A percentile compares a stretch with the other conserved stretches of the same genome.
These are phyloP conservation scores for Solanum dulcamara DNA, from an alignment of 257 asterid species.

Conservation along the genomic window DNA sequence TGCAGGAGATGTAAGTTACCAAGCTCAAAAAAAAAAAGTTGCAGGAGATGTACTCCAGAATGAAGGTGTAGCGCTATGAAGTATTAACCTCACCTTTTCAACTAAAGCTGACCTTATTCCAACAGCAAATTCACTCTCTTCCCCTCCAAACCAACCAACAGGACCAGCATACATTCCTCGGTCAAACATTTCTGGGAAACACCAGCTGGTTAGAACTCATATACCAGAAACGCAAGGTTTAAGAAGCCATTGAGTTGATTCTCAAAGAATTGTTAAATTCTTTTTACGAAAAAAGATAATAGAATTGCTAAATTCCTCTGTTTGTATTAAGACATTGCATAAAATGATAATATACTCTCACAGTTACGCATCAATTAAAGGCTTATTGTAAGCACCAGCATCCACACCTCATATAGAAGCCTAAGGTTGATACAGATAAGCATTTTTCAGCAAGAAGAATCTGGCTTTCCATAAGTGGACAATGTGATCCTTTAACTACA, in stretches of 20 bases:
- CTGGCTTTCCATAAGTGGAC: background rate
- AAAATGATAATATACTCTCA: background rate
- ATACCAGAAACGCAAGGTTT: background rate
- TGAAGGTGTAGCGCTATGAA: background rate
- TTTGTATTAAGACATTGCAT: background rate
- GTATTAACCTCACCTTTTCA: slow-evolving; percentile 48
- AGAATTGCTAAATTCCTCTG: background rate
- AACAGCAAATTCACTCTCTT: slow-evolving; percentile 92
- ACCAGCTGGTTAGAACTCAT: background rate
- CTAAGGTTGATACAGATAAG: background rate
- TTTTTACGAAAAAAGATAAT: background rate
- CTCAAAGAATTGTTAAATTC: background rate
- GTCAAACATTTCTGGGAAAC: slow-evolving; percentile 73
- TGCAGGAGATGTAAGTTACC: background rate
- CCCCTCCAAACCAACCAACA: slow-evolving; percentile 97
- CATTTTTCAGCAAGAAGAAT: background rate
- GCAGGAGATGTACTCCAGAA: background rate
- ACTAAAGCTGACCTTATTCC: slow-evolving; percentile 96
- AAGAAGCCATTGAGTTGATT: background rate
- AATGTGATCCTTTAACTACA: background rate
- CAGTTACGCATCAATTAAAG: background rate
- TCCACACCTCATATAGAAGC: background rate
- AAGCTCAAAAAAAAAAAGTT: too few relatives aligned
- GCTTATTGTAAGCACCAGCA: background rate
- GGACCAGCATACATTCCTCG: slow-evolving; percentile 99